Evolutionary conservation across 2,329 filamentous ascomycete species (phyloP), one percentile per base, ranked within the genome.

Genomic region (Cercospora sp.): DNA sequence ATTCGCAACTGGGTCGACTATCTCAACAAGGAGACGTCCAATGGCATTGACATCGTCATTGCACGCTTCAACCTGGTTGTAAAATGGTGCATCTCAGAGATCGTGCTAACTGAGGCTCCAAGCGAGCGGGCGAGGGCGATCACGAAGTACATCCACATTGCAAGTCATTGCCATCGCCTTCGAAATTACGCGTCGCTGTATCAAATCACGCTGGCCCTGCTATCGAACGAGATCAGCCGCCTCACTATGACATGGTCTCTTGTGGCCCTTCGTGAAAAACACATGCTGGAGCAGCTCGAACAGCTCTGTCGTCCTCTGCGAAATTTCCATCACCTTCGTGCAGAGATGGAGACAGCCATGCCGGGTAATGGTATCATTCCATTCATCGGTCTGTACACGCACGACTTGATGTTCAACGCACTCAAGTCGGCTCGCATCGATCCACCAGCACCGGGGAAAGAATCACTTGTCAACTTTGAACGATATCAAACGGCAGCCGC

Each of bases 61-160:
- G 91, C 92, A 8, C 89, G 92, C 60, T 95, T 95, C 83, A 95
- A 95, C 78, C 87, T 95, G 71, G 91, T 94, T 82, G 91, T 94
- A 69, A 94, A 94, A 78, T 95, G 92, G 92, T 90, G 88, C 30
- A 86, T 93, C 30, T 94, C 91, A 0, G 91, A 94, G 78, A 87
- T 91, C 71, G 86, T 95, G 8, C 84, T 95, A 59, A 95, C 91
- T 0, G 87, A 90, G 71, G 83, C 89, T 65, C 80, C 90, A 10
- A 87, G 90, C 69, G 92, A 95, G 79, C 86, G 92, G 63, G 91
- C 91, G 23, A 84, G 89, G 42, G 92, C 90, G 77, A 88, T 95
- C 70, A 89, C 91, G 79, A 94, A 95, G 79, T 90, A 87, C 77
- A 91, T 95, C 68, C 92, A 94, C 80, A 91, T 94, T 71, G 92